Evolutionary conservation across 2,329 filamentous ascomycete genomes (phyloP).

Genomic region (Talaromyces rugulosus): DNA sequence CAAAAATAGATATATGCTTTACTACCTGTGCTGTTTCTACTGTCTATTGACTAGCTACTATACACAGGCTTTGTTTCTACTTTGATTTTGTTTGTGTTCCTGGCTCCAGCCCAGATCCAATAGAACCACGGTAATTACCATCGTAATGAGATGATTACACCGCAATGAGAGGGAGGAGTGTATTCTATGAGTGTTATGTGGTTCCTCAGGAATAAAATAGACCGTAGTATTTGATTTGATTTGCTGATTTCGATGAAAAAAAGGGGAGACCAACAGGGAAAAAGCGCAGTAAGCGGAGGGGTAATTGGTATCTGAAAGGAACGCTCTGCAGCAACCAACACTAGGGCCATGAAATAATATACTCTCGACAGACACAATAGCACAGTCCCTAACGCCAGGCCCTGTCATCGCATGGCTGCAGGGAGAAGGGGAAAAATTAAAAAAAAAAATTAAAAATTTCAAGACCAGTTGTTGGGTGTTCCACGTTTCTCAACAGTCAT

Average conservation of each 20-base stretch:
- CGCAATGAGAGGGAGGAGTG: background rate
- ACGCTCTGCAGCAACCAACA: background rate
- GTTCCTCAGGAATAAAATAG: background rate
- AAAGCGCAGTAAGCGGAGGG: background rate
- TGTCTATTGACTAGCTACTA: background rate
- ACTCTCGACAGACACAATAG: background rate
- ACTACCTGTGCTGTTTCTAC: background rate
- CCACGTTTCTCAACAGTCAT: slow-evolving; percentile 27
- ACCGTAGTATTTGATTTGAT: background rate
- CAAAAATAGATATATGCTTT: background rate
- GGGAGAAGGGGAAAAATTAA: background rate
- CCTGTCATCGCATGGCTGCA: background rate
- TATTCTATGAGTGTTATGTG: background rate
- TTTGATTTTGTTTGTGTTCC: background rate
- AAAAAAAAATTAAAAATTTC: background rate
- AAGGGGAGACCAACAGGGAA: background rate
- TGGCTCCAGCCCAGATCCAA: background rate
- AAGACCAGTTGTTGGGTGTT: slow-evolving; percentile 11
- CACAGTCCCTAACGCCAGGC: no score
- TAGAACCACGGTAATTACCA: background rate
- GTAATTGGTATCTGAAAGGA: background rate
- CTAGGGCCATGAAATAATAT: background rate
- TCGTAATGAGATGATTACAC: background rate
- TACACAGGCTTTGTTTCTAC: background rate
- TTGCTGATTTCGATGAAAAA: background rate